These are phyloP conservation scores for Naganishia onofrii DNA, from an alignment of 768 basidiomycete species.

Conservation along the genomic window DNA sequence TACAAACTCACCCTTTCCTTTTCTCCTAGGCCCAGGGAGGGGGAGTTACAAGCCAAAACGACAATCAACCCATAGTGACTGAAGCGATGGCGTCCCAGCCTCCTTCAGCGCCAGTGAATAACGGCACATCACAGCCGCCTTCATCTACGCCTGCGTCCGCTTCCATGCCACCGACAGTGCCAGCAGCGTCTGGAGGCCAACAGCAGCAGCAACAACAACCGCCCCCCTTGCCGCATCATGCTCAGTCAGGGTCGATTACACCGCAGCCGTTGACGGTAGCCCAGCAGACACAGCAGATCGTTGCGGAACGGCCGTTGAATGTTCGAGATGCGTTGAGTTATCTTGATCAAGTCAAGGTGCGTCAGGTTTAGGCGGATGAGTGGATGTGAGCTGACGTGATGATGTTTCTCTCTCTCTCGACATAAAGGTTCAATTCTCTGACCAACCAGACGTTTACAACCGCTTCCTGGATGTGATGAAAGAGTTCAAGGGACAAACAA, in stretches of 20 bases:
- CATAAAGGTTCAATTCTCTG: constrained; percentile 67
- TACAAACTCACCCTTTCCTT: too few species aligned
- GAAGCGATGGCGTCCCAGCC: constrained; percentile 3
- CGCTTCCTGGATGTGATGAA: constrained; percentile 96
- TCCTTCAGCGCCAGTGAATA: not conserved
- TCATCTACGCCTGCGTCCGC: too few species aligned
- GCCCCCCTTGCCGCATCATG: not conserved
- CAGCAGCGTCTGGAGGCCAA: not conserved
- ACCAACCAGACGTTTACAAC: constrained; percentile 91
- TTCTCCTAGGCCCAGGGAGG: too few species aligned
- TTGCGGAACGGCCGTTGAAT: constrained; percentile 66
- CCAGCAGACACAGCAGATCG: constrained; percentile 10
- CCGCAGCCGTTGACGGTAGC: not conserved
- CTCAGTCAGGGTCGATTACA: not conserved
- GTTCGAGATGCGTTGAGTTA: constrained; percentile 91
- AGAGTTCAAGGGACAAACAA: constrained; percentile 93
- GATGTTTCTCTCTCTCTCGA: not conserved
- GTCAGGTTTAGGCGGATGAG: too few species aligned
- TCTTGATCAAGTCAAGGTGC: constrained; percentile 82
- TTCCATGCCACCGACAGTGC: not conserved
- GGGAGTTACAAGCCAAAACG: too few species aligned
- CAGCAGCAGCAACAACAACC: not conserved
- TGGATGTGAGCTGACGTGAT: not conserved
- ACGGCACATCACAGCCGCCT: too few species aligned
- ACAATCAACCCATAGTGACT: too few species aligned